Conservation (phyloP, 768 basidiomycete species). For the Lactarius sanguifluus region DNA sequence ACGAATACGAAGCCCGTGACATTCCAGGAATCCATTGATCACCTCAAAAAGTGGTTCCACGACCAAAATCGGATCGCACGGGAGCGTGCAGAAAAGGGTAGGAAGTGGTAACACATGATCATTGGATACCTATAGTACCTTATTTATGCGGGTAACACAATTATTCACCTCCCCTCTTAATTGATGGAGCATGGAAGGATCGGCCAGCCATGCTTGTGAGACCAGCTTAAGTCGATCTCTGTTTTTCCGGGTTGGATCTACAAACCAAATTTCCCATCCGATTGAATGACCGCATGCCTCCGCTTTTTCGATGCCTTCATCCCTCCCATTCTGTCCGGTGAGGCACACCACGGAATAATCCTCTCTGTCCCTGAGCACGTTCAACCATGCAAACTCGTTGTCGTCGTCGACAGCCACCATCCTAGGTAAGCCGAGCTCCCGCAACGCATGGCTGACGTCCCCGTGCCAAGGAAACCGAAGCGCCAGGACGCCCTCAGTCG, state of each 20-base stretch:
- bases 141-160: constrained; percentile 1
- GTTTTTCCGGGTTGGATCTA: background rate
- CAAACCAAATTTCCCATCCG: constrained; percentile 32
- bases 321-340: constrained; percentile 35
- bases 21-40: constrained; percentile 26
- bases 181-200: background rate
- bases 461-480: constrained; percentile 41
- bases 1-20: constrained; percentile 20
- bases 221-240: background rate
- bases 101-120: constrained; percentile 18
- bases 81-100: constrained; percentile 21
- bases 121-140: constrained; percentile 4
- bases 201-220: too few species aligned
- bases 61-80: constrained; percentile 20
- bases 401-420: constrained; percentile 36
- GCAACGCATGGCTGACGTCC: constrained; percentile 23
- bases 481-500: constrained; percentile 47
- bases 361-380: constrained; percentile 19
- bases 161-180: constrained; percentile 4
- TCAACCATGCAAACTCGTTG: constrained; percentile 32
- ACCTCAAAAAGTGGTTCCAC: constrained; percentile 26
- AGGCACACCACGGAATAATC: constrained; percentile 42
- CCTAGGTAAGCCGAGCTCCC: constrained; percentile 33
- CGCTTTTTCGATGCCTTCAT: constrained; percentile 34
- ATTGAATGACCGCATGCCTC: constrained; percentile 42